phyloP scores from a whole-genome alignment of 768 basidiomycete genomes.

The Tricholoma terreum region DNA sequence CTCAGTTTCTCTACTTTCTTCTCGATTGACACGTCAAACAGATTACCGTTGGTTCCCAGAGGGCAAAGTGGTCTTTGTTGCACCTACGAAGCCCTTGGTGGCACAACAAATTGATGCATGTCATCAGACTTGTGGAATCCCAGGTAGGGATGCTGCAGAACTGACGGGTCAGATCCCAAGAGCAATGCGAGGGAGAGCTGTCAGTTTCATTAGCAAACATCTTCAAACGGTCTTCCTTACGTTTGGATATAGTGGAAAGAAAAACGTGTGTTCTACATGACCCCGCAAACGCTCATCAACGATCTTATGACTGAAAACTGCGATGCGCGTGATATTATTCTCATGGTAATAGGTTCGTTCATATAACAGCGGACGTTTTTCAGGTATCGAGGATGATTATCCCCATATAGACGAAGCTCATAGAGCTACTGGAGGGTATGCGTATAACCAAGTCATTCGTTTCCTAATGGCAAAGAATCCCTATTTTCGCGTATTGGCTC shows the following conservation, averaged over 20 bases:
- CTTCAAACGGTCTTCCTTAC: not conserved
- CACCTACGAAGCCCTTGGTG: constrained; percentile 94
- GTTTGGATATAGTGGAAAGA: constrained; percentile 58
- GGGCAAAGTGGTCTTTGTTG: constrained; percentile 91
- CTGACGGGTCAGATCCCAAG: constrained; percentile 74
- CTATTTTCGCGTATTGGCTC: constrained; percentile 85
- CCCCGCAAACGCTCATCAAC: constrained; percentile 90
- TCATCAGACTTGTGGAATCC: constrained; percentile 91
- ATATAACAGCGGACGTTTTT: not conserved
- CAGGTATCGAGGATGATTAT: not conserved
- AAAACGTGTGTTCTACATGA: constrained; percentile 92
- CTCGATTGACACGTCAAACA: constrained; percentile 26
- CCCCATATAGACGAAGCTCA: constrained; percentile 81
- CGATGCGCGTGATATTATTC: constrained; percentile 76
- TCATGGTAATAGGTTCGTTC: constrained; percentile 78
- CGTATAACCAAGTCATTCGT: constrained; percentile 86
- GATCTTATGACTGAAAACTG: constrained; percentile 74
- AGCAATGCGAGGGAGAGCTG: constrained; percentile 54
- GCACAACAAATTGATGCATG: constrained; percentile 94
- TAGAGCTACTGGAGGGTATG: constrained; percentile 88
- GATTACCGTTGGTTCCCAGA: constrained; percentile 92
- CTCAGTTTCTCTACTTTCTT: not conserved
- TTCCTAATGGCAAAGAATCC: constrained; percentile 94
- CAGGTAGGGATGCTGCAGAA: constrained; percentile 79
- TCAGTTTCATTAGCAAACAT: constrained; percentile 32